These are phyloP conservation scores for Syzygium grande DNA, from an alignment of 345 rosid species.

Conservation along the genomic window DNA sequence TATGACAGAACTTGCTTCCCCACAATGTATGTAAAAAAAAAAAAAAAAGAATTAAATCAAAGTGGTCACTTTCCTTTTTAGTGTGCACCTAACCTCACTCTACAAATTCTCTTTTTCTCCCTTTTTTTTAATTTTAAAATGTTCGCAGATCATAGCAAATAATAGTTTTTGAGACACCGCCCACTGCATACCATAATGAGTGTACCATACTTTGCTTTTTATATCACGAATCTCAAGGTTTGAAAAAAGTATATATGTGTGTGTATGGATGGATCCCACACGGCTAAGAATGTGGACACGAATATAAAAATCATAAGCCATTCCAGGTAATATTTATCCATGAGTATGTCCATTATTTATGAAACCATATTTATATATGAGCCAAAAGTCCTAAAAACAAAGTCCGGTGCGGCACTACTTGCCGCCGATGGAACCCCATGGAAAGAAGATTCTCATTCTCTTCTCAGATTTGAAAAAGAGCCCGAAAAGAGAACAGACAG, in stretches of 20 bases:
- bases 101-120: background rate
- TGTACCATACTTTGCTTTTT: slow-evolving; percentile 4
- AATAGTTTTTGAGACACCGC: background rate
- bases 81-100: background rate
- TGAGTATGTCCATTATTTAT: background rate
- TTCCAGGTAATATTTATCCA: background rate
- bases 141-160: background rate
- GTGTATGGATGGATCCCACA: background rate
- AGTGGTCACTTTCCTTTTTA: background rate
- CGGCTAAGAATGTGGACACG: background rate
- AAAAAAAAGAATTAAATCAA: background rate
- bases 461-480: slow-evolving; percentile 1
- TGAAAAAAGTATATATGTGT: background rate
- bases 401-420: slow-evolving; percentile 7
- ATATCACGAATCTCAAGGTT: slow-evolving; percentile 1
- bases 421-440: slow-evolving; percentile 16
- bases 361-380: background rate
- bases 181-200: slow-evolving; percentile 12
- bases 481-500: background rate
- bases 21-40: background rate
- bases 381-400: background rate
- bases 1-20: background rate
- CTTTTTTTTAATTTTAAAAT: background rate
- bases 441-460: slow-evolving; percentile 25
- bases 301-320: background rate